These are phyloP conservation scores for Saturnispora silvae DNA, from an alignment of 805 yeast species.

Conservation along the genomic window DNA sequence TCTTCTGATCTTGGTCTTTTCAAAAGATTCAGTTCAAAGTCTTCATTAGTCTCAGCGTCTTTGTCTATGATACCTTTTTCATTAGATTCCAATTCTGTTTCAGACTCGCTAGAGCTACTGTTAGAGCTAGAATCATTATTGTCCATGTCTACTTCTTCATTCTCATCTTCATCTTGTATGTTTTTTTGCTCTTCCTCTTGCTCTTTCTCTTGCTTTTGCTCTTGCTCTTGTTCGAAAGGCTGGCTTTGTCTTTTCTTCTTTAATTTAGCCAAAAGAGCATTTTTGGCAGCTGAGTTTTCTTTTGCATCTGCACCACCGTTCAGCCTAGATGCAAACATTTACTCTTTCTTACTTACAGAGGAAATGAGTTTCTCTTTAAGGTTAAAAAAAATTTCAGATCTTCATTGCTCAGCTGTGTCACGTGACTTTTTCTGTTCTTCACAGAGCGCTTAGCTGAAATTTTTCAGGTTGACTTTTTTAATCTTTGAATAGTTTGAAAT, in stretches of 20 bases:
- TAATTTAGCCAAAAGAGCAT: conserved; percentile 1
- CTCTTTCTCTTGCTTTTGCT: neutral
- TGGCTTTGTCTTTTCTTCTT: neutral
- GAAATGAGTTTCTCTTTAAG: too few relatives aligned
- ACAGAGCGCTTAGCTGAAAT: too few relatives aligned
- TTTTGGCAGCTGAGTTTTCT: too few relatives aligned
- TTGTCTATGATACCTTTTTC: conserved; percentile 1
- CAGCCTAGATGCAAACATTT: conserved; percentile 7
- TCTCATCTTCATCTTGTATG: conserved; percentile 5
- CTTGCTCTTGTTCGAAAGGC: conserved; percentile 4
- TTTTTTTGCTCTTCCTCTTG: conserved; percentile 1
- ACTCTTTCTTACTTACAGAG: neutral
- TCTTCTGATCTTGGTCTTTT: conserved; percentile 8
- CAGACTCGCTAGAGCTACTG: conserved; percentile 14
- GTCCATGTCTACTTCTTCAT: too few relatives aligned
- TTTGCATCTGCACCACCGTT: neutral
- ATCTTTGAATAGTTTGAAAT: too few relatives aligned
- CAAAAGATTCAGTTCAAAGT: conserved; percentile 9
- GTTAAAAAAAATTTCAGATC: too few relatives aligned
- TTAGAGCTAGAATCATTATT: too few relatives aligned
- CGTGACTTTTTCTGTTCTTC: too few relatives aligned
- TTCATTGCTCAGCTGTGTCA: too few relatives aligned
- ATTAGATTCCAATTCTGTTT: neutral
- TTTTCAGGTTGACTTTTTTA: too few relatives aligned
- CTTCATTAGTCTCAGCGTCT: conserved; percentile 7